Evolutionary conservation across 129 eudicot species (phyloP).

Genomic region (Saussurea involucrata): DNA sequence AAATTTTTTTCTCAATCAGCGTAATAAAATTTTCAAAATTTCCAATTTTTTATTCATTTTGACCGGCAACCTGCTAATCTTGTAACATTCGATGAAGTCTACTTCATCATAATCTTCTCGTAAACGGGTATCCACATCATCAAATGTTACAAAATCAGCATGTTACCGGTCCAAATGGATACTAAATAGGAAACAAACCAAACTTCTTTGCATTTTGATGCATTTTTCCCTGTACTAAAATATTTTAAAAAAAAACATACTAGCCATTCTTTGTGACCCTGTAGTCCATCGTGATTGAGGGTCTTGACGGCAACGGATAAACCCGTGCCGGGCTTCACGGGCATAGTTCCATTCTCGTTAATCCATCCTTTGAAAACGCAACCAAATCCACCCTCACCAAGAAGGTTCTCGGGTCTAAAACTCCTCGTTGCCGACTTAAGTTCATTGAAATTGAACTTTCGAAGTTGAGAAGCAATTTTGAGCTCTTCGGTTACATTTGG

Average conservation of each 20-base stretch:
- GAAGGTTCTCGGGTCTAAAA: constrained; percentile 79
- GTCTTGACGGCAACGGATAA: constrained; percentile 94
- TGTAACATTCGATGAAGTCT: background rate
- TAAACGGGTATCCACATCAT: background rate
- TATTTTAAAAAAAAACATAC: constrained; percentile 28
- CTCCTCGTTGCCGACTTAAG: constrained; percentile 85
- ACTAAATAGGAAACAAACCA: background rate
- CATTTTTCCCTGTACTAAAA: background rate
- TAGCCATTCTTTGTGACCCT: constrained; percentile 99
- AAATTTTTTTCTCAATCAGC: background rate
- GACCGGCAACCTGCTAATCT: background rate
- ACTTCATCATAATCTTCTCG: no score
- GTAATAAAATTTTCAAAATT: background rate
- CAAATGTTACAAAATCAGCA: background rate
- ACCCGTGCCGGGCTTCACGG: constrained; percentile 82
- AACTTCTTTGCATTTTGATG: background rate
- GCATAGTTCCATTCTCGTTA: constrained; percentile 60
- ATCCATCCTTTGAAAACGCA: constrained; percentile 97
- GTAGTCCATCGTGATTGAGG: constrained; percentile 91
- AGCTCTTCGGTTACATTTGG: constrained; percentile 68
- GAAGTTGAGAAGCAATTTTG: constrained; percentile 79
- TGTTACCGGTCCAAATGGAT: background rate
- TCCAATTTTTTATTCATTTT: background rate
- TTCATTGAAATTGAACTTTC: constrained; percentile 74
- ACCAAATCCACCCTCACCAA: constrained; percentile 98